Percentiles rank a stretch among this genome's conserved stretches.
These are phyloP conservation scores for Oryza officinalis DNA, from an alignment of 176 grass and related monocot genomes.

Conservation along the genomic window DNA sequence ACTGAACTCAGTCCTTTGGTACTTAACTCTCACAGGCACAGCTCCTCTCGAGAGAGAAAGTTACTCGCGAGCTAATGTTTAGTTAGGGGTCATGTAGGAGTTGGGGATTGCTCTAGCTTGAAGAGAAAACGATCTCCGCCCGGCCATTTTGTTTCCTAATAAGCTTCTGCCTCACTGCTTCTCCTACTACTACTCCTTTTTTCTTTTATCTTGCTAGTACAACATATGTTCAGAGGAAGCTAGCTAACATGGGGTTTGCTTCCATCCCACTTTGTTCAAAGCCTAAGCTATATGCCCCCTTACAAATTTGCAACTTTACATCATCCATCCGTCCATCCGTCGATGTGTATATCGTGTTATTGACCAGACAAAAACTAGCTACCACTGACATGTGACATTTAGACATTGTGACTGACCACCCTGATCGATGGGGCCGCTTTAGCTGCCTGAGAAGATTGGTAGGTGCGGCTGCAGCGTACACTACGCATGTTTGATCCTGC, in stretches of 20 bases:
- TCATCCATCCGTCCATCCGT: constrained; percentile 35
- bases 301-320: constrained; percentile 30
- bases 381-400: constrained; percentile 35
- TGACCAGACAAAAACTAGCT: constrained; percentile 33
- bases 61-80: constrained; percentile 48
- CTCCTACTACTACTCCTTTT: not conserved
- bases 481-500: not conserved
- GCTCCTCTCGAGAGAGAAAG: constrained; percentile 20
- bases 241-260: constrained; percentile 39
- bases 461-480: constrained; percentile 39
- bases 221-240: not conserved
- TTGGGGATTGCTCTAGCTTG: constrained; percentile 44
- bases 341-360: constrained; percentile 9
- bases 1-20: not conserved
- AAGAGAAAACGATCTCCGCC: constrained; percentile 59
- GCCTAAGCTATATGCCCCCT: constrained; percentile 36
- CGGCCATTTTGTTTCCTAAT: not conserved
- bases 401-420: not conserved
- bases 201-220: constrained; percentile 16
- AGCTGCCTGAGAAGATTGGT: constrained; percentile 46
- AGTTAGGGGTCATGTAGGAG: constrained; percentile 9
- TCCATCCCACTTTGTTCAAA: constrained; percentile 60
- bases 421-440: not conserved
- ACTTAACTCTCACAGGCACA: not conserved
- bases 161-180: not conserved